Conservation (phyloP, 2,329 filamentous ascomycete species). For the Trichoderma koningii region DNA sequence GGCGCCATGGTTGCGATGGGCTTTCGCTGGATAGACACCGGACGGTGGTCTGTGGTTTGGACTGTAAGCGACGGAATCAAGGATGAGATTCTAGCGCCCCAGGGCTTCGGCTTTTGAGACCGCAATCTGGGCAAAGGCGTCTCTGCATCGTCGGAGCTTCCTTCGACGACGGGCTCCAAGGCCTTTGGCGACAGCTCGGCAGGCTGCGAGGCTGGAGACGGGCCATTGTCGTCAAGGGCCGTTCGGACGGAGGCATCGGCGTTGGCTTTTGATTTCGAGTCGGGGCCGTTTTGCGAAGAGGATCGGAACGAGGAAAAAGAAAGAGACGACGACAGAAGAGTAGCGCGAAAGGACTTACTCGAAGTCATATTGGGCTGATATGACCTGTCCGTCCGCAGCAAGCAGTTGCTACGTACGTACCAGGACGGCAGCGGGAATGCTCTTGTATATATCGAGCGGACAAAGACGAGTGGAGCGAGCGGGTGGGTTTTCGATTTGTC, state of each 20-base stretch:
- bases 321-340: constrained; percentile 43
- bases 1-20: constrained; percentile 29
- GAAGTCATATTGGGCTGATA: constrained; percentile 48
- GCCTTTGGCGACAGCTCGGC: constrained; percentile 20
- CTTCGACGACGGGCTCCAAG: neutral
- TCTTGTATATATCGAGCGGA: constrained; percentile 24
- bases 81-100: constrained; percentile 42
- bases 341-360: constrained; percentile 48
- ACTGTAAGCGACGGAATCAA: constrained; percentile 45
- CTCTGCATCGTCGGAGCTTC: constrained; percentile 29
- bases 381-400: constrained; percentile 36
- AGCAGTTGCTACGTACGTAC: constrained; percentile 37
- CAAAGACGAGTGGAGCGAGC: constrained; percentile 18
- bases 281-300: constrained; percentile 33
- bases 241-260: constrained; percentile 30
- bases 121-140: constrained; percentile 32
- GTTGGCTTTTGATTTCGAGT: constrained; percentile 32
- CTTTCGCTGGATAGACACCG: constrained; percentile 34
- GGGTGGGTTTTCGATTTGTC: constrained; percentile 10
- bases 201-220: constrained; percentile 27
- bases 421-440: constrained; percentile 24
- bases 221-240: constrained; percentile 32
- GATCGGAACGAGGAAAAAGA: constrained; percentile 39
- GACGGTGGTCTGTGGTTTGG: constrained; percentile 36
- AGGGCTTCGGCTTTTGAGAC: constrained; percentile 41